Base-by-base conservation (phyloP, 179 eudicot genomes). In the Drosera spatulata region DNA sequence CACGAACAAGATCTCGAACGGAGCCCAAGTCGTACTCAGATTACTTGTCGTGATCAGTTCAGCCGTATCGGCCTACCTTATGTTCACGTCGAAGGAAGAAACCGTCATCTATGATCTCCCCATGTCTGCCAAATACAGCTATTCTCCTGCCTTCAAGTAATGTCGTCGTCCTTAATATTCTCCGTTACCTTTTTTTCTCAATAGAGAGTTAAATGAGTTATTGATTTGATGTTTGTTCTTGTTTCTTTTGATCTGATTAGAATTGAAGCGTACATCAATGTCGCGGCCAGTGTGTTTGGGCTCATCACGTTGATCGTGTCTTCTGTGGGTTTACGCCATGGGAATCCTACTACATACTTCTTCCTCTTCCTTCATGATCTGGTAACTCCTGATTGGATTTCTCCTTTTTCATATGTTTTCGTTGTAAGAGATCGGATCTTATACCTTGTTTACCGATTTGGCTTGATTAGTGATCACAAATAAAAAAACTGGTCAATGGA, bases 81-180 rank as follows among this genome's bases (percentile, higher is more conserved):
- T 61, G 61, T 3, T 83, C 66, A 83, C 87, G 13, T 63, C 51
- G 60, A 77, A 73, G 39, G 79, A 88, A 56, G 57, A 69, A 1
- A 54, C 65, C 2, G 53, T 62, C 3, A 64, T 85, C 4, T 85
- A 48, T 53, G 85, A 80, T 53, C 63, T 72, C 10, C 12, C 39
- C 9, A 33, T 79, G 50, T 80, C 72, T 41, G 88, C 95, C 37
- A 70, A 70, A 11, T 85, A 85, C 68, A 69, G 66, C 75, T 82
- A 82, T 56, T 62, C 80, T 53, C 56, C 91, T 14, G 84, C 95
- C 55, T 78, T 78, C 82, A 82, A 65, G 95, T 84, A 80, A 66
- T 22, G 33, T 22, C 33, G n/a, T 22, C 33, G 33, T 22, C 33
- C 33, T 22, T 22, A 22, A 22, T 22, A 22, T 22, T 22, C 33